A percentile compares a stretch with the other conserved stretches of the same genome.
Evolutionary conservation across 1,139 yeast species (phyloP).

Genomic region (Hansenula lynferdii): DNA sequence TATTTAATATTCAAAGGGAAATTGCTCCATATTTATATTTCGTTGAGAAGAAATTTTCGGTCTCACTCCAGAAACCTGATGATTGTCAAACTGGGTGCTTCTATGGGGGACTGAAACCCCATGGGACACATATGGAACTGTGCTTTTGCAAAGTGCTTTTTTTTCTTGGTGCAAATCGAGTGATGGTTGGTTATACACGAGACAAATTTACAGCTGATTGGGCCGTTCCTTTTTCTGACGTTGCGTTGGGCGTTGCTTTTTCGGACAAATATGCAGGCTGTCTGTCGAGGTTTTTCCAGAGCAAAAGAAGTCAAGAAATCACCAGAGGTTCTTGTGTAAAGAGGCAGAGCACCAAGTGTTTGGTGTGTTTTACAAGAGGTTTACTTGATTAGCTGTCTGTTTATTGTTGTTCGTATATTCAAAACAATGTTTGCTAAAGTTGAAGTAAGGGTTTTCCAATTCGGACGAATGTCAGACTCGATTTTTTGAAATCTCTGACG

Average conservation of each 20-base stretch:
- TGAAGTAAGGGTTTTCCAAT: too few species aligned
- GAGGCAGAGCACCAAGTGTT: not conserved
- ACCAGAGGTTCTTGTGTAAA: too few species aligned
- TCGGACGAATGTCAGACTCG: too few species aligned
- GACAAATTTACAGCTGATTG: too few species aligned
- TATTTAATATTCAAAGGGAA: not conserved
- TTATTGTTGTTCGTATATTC: too few species aligned
- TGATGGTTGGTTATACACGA: not conserved
- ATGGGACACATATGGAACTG: too few species aligned
- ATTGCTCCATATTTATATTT: not conserved
- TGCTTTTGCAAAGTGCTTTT: not conserved
- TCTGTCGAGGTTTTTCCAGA: not conserved
- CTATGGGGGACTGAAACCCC: constrained; percentile 2
- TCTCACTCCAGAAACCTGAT: not conserved
- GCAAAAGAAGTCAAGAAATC: too few species aligned
- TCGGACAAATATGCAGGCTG: not conserved
- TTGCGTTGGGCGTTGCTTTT: not conserved
- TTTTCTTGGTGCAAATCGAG: not conserved
- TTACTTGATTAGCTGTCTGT: too few species aligned
- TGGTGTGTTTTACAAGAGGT: too few species aligned
- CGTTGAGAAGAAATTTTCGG: not conserved
- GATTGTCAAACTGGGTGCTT: not conserved
- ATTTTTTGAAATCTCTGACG: too few species aligned
- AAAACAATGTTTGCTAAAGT: too few species aligned
- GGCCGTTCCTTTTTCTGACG: not conserved